phyloP scores from a whole-genome alignment of 2,329 filamentous ascomycete genomes.

The Monosporascus sp. region DNA sequence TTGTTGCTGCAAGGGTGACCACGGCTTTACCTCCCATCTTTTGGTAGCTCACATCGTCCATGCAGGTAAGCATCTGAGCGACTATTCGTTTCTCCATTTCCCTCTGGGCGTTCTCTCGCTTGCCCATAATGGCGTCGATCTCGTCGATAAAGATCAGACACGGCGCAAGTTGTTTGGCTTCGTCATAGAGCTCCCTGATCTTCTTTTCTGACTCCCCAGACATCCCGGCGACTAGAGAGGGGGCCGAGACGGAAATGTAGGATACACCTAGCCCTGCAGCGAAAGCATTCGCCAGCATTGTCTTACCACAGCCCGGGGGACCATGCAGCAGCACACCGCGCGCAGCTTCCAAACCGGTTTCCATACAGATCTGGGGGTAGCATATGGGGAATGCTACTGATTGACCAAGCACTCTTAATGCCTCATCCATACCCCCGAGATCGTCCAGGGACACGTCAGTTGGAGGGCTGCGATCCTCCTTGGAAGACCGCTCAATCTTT shows the following conservation, averaged over 20 bases:
- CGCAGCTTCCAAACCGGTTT: slow-evolving; percentile 62
- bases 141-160: slow-evolving; percentile 90
- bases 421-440: slow-evolving; percentile 69
- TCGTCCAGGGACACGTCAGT: slow-evolving; percentile 64
- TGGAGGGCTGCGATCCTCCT: slow-evolving; percentile 58
- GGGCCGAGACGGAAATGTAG: slow-evolving; percentile 76
- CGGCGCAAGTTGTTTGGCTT: slow-evolving; percentile 78
- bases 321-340: slow-evolving; percentile 75
- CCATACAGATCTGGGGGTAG: slow-evolving; percentile 58
- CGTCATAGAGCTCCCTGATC: slow-evolving; percentile 78
- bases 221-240: slow-evolving; percentile 78
- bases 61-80: slow-evolving; percentile 75
- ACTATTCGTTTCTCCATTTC: slow-evolving; percentile 90
- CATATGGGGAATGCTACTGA: slow-evolving; percentile 69
- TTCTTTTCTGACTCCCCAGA: slow-evolving; percentile 87
- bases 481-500: slow-evolving; percentile 42
- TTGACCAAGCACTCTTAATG: slow-evolving; percentile 64
- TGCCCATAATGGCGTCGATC: slow-evolving; percentile 85
- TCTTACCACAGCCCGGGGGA: slow-evolving; percentile 82
- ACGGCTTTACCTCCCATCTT: slow-evolving; percentile 69
- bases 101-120: slow-evolving; percentile 73
- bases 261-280: slow-evolving; percentile 70
- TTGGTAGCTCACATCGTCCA: slow-evolving; percentile 72
- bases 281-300: slow-evolving; percentile 74
- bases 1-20: slow-evolving; percentile 87